Evolutionary conservation across 1,284 basidiomycete species (phyloP), one percentile per base, ranked within the genome.

Genomic region (Trichosporon sp.): DNA sequence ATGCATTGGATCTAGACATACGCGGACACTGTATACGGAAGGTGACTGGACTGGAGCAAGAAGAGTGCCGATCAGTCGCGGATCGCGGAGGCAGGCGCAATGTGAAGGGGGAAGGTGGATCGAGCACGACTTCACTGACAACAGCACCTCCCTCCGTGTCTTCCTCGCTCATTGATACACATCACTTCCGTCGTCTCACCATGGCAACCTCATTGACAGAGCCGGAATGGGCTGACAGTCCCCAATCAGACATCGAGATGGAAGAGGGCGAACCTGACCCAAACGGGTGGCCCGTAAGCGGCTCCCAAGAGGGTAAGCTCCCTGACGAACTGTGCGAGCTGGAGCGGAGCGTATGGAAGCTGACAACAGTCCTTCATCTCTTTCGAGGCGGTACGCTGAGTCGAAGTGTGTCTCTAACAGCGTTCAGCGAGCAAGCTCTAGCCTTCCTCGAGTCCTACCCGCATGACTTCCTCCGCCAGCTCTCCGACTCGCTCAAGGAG

Each of bases 391-490:
- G 46, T 57, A 37, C 10, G 61, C n/a, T 27, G 19, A 23, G 25
- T 8, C 3, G 13, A 19, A 10, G 21, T 32, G 7, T 14, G 13
- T n/a, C 4, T 10, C 62, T 65, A 9, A 59, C 33, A 56, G 32
- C 21, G 11, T 13, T 14, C 56, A 71, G 70, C 21, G 34, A 13
- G 16, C 62, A 63, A 59, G 66, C 68, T 10, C 34, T 70, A 14
- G 23, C n/a, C 14, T 72, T 66, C 58, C 67, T 72, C 40, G 71
- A 69, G 56, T 63, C 65, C 1, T 61, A 71, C 31, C 19, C 60
- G n/a, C 23, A 57, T 8, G 29, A 58, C 60, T 66, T 70, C n/a
- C 65, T 69, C 46, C n/a, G 14, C 3, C 69, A 72, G 54, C 59
- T 70, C 3, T 37, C 61, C 33, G 46, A 29, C 23, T 40, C 57